These are phyloP conservation scores for Nakazawaea anatomiae DNA, from an alignment of 805 yeast genomes.

Conservation along the genomic window DNA sequence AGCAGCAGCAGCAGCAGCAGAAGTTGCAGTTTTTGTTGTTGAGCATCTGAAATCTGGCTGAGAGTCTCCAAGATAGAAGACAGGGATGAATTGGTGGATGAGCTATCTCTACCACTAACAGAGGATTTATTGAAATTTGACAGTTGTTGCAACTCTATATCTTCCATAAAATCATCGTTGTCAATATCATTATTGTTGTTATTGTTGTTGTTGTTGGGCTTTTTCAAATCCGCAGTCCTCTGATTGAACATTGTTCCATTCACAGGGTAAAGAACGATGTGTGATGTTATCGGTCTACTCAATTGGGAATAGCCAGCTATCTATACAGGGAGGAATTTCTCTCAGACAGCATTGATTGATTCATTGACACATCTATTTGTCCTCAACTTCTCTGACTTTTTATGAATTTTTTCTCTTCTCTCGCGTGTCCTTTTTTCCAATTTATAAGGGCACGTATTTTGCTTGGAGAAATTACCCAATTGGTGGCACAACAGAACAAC, in stretches of 20 bases:
- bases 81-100: constrained; percentile 7
- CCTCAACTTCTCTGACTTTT: no score
- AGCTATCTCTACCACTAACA: not conserved
- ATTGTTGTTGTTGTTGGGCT: not conserved
- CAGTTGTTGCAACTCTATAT: constrained; percentile 7
- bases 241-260: not conserved
- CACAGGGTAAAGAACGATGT: not conserved
- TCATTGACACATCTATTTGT: no score
- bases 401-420: no score
- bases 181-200: not conserved
- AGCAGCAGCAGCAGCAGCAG: not conserved
- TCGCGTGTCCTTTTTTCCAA: no score
- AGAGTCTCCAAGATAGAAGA: constrained; percentile 13
- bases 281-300: no score
- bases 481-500: no score
- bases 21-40: constrained; percentile 14
- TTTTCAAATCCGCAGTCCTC: not conserved
- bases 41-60: constrained; percentile 20
- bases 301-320: no score
- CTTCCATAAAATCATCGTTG: not conserved
- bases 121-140: not conserved
- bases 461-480: no score
- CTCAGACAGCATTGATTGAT: no score
- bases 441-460: no score
- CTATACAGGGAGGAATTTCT: no score